These are phyloP conservation scores for Alternaria gansuensis DNA, from an alignment of 2,329 filamentous ascomycete species.

Conservation along the genomic window DNA sequence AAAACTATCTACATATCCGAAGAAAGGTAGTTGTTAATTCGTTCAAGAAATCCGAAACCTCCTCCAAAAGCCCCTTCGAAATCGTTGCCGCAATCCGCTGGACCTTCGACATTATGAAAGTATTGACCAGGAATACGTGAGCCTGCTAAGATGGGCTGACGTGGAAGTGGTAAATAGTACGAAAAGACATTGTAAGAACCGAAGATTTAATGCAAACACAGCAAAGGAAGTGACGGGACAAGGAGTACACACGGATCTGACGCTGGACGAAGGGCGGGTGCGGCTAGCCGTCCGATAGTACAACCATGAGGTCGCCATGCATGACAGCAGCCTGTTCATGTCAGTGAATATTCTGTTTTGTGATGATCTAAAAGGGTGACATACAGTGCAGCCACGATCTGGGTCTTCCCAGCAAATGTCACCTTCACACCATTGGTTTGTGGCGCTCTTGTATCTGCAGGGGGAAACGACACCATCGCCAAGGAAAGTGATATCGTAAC, in stretches of 20 bases:
- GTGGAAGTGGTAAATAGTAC: conserved; percentile 4
- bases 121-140: conserved; percentile 33
- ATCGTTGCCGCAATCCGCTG: conserved; percentile 20
- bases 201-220: conserved; percentile 13
- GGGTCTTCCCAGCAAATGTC: conserved; percentile 55
- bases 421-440: conserved; percentile 68
- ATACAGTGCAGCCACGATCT: conserved; percentile 80
- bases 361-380: conserved; percentile 39
- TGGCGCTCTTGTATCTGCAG: conserved; percentile 69
- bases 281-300: conserved; percentile 40
- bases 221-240: conserved; percentile 1
- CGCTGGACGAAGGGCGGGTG: background rate
- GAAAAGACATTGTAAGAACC: conserved; percentile 13
- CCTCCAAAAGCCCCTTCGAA: conserved; percentile 35
- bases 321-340: conserved; percentile 34
- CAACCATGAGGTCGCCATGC: conserved; percentile 37
- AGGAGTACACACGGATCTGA: background rate
- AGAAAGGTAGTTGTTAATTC: conserved; percentile 6
- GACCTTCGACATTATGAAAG: conserved; percentile 28
- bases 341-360: background rate
- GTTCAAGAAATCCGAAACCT: conserved; percentile 27
- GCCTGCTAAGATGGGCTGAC: conserved; percentile 5
- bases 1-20: conserved; percentile 27
- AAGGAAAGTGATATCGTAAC: conserved; percentile 80
- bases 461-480: conserved; percentile 67